Conservation (phyloP, 352 stramenopile species). For the Pythium phragmiticola region DNA sequence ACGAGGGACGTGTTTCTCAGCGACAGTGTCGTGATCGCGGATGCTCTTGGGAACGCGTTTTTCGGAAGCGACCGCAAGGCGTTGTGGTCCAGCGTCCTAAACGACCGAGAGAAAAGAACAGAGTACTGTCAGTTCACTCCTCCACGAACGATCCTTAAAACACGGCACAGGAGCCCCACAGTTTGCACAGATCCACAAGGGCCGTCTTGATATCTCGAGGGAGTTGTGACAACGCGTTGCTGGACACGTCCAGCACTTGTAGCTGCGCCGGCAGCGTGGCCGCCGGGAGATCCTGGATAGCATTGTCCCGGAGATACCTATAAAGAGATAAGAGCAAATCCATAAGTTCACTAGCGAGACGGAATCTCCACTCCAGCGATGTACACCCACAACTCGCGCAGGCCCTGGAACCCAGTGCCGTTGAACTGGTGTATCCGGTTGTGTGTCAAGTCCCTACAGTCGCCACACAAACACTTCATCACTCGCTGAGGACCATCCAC, state of each 20-base stretch:
- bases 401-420: neutral
- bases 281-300: neutral
- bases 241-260: neutral
- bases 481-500: neutral
- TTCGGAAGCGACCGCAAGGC: neutral
- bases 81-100: conserved; percentile 7
- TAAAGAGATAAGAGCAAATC: neutral
- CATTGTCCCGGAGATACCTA: conserved; percentile 3
- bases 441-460: conserved; percentile 1
- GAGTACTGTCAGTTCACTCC: neutral
- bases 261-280: neutral
- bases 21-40: neutral
- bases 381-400: conserved; percentile 1
- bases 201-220: neutral
- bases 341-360: neutral
- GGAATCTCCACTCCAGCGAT: no score
- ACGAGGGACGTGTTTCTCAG: conserved; percentile 1
- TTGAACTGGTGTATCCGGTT: conserved; percentile 3
- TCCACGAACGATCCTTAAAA: neutral
- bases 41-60: neutral
- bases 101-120: neutral
- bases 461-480: neutral
- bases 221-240: neutral
- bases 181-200: neutral
- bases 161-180: neutral